Evolutionary conservation across 208 protist genomes (phyloP).

Genomic region (Trypanosoma avium): DNA sequence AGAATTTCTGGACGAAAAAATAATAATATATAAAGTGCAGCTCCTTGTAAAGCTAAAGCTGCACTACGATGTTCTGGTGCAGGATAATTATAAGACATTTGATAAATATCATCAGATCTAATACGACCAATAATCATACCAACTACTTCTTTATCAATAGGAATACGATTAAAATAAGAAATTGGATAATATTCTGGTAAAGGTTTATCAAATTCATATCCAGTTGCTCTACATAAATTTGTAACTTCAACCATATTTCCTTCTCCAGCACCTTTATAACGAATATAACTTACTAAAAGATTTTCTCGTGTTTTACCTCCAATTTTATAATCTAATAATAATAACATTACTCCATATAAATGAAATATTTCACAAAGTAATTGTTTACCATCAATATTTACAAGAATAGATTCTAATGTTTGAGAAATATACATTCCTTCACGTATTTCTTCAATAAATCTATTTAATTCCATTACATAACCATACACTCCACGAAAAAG

Average conservation of each 20-base stretch:
- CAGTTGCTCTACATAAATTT: constrained; percentile 92
- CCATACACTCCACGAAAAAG: constrained; percentile 96
- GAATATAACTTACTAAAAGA: constrained; percentile 96
- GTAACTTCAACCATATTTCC: constrained; percentile 94
- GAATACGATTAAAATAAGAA: constrained; percentile 90
- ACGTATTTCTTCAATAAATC: constrained; percentile 91
- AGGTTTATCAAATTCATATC: constrained; percentile 46
- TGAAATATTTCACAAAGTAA: constrained; percentile 93
- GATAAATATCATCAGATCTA: constrained; percentile 96
- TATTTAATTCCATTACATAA: constrained; percentile 93
- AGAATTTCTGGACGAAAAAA: constrained; percentile 96
- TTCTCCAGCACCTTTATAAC: constrained; percentile 93
- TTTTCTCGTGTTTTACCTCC: constrained; percentile 94
- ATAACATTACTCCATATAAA: constrained; percentile 97
- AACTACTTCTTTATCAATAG: constrained; percentile 67
- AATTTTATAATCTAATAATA: constrained; percentile 94
- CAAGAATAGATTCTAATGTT: constrained; percentile 92
- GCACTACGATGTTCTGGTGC: constrained; percentile 94
- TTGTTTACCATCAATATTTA: constrained; percentile 95
- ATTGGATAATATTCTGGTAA: constrained; percentile 88
- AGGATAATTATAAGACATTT: constrained; percentile 90
- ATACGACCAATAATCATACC: constrained; percentile 92
- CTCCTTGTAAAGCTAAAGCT: constrained; percentile 92
- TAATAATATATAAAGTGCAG: constrained; percentile 97
- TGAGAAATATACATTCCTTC: constrained; percentile 90